Percentiles rank a stretch among this genome's conserved stretches.
phyloP scores from a whole-genome alignment of 441 rosid species.

The Dalechampia spathulata region DNA sequence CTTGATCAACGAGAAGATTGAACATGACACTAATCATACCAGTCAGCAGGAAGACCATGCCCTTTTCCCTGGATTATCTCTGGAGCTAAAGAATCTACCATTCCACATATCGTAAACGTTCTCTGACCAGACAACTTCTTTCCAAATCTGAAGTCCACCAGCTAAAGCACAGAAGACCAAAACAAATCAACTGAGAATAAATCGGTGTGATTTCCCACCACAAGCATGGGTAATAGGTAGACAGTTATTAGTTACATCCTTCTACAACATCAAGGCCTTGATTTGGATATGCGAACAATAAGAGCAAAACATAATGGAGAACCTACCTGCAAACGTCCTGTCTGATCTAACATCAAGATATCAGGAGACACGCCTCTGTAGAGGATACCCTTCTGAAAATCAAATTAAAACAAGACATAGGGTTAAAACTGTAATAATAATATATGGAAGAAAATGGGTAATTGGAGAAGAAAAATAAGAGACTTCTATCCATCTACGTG shows the following conservation, averaged over 20 bases:
- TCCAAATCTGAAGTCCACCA: conserved; percentile 87
- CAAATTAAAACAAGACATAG: conserved; percentile 17
- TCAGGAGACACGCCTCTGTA: conserved; percentile 90
- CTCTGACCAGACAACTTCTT: conserved; percentile 64
- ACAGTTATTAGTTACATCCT: neutral
- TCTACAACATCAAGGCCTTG: neutral
- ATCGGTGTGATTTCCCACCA: neutral
- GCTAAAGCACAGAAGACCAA: conserved; percentile 32
- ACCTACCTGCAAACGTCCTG: conserved; percentile 75
- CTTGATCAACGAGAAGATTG: neutral
- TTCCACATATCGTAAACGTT: conserved; percentile 88
- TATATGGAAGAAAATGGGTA: conserved; percentile 3
- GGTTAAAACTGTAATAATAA: neutral
- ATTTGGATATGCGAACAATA: conserved; percentile 1
- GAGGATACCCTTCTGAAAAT: conserved; percentile 64
- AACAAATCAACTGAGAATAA: neutral
- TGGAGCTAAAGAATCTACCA: conserved; percentile 82
- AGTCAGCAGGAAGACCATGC: conserved; percentile 80
- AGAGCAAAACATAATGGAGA: conserved; percentile 1
- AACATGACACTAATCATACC: conserved; percentile 35
- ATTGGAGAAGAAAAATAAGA: conserved; percentile 6
- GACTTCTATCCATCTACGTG: conserved; percentile 2
- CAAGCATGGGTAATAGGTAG: conserved; percentile 7
- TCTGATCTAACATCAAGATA: conserved; percentile 74
- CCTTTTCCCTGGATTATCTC: conserved; percentile 92